Conservation (phyloP, 2,329 filamentous ascomycete species). For the Botrytis fragariae region DNA sequence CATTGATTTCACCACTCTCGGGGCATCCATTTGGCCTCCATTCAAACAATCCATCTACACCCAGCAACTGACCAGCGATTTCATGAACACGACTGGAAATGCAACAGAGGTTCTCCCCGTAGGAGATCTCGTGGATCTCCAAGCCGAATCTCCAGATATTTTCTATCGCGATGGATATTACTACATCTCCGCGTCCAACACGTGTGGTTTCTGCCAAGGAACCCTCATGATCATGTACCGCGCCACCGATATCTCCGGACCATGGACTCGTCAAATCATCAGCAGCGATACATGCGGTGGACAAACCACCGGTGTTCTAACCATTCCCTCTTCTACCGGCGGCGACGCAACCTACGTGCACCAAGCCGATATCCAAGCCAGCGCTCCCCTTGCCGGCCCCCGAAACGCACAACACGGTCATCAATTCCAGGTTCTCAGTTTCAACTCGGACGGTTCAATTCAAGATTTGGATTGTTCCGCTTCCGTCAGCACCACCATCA, state of each 20-base stretch:
- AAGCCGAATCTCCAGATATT: constrained; percentile 32
- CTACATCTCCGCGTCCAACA: constrained; percentile 32
- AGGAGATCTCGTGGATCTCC: constrained; percentile 28
- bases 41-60: constrained; percentile 31
- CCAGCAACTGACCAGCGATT: constrained; percentile 27
- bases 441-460: constrained; percentile 12
- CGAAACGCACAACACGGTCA: constrained; percentile 11
- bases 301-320: constrained; percentile 29
- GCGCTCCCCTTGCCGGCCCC: constrained; percentile 26
- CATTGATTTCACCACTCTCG: constrained; percentile 29
- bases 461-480: background rate
- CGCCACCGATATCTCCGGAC: constrained; percentile 24
- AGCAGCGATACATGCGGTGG: constrained; percentile 31
- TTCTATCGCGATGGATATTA: constrained; percentile 31
- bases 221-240: constrained; percentile 31
- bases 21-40: constrained; percentile 32
- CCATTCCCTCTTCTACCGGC: constrained; percentile 23
- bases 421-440: constrained; percentile 17
- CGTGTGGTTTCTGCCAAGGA: constrained; percentile 32
- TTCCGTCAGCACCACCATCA: constrained; percentile 7
- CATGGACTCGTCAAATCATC: constrained; percentile 32
- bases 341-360: constrained; percentile 27
- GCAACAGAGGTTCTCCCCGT: constrained; percentile 6
- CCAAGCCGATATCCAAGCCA: constrained; percentile 27
- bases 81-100: constrained; percentile 30